Conservation (phyloP, 23 red algal genomes). For the Gracilaria domingensis region DNA sequence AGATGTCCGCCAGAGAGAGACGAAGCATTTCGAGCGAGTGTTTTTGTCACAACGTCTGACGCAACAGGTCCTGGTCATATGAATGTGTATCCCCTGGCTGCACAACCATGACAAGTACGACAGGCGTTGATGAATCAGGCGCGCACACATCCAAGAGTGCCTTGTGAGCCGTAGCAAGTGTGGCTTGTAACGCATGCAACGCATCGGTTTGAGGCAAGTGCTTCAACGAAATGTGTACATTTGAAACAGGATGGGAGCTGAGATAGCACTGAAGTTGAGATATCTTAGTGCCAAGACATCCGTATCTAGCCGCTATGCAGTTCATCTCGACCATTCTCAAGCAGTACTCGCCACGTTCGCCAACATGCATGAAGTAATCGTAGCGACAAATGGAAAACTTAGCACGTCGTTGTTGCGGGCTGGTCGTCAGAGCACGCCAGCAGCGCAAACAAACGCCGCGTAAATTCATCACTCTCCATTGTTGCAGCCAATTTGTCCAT, state of each 20-base stretch:
- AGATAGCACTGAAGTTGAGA: constrained; percentile 67
- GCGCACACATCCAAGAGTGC: neutral
- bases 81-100: constrained; percentile 87
- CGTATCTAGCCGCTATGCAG: constrained; percentile 90
- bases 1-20: constrained; percentile 68
- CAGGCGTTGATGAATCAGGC: neutral
- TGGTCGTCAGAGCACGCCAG: neutral
- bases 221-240: neutral
- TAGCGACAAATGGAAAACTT: constrained; percentile 73
- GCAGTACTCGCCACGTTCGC: neutral
- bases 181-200: constrained; percentile 24
- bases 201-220: constrained; percentile 35
- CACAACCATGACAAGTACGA: constrained; percentile 82
- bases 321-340: constrained; percentile 95
- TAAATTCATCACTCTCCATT: constrained; percentile 58
- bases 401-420: neutral
- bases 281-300: constrained; percentile 60
- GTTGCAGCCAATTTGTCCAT: constrained; percentile 25
- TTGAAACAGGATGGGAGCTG: constrained; percentile 1
- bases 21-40: constrained; percentile 75
- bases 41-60: constrained; percentile 57
- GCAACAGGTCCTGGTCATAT: constrained; percentile 86
- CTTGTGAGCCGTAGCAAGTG: constrained; percentile 55
- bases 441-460: constrained; percentile 57
- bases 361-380: constrained; percentile 87